A percentile compares a stretch with the other conserved stretches of the same genome.
Conservation (phyloP, 345 rosid species). For the Euphorbia lathyris region DNA sequence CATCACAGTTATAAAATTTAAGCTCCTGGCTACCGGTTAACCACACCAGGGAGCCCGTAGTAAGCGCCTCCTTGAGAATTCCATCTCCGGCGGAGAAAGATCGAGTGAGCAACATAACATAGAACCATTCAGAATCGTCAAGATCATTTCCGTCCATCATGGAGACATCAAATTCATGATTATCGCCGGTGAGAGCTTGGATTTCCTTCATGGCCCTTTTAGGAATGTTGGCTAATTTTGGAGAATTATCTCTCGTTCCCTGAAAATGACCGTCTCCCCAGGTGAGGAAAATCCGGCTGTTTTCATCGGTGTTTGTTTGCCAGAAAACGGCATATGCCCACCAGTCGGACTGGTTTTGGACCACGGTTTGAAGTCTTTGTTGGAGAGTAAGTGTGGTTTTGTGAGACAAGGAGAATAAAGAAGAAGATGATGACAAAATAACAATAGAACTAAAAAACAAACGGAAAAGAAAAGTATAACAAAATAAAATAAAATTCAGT, state of each 20-base stretch:
- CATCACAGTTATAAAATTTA: constrained; percentile 48
- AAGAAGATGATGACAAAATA: constrained; percentile 58
- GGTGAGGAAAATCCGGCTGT: constrained; percentile 40
- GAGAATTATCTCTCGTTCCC: constrained; percentile 32
- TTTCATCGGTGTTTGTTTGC: constrained; percentile 46
- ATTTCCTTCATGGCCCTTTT: constrained; percentile 34
- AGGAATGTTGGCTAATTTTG: constrained; percentile 9
- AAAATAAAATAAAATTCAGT: too few species aligned
- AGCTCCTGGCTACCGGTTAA: constrained; percentile 48
- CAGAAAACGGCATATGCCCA: constrained; percentile 72
- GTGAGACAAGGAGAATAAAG: constrained; percentile 38
- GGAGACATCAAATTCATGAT: constrained; percentile 34
- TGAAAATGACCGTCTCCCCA: constrained; percentile 76
- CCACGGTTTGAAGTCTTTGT: constrained; percentile 47
- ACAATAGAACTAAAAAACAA: too few species aligned
- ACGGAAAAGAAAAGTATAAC: too few species aligned
- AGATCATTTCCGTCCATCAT: constrained; percentile 34
- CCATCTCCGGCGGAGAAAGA: constrained; percentile 56
- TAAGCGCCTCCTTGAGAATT: constrained; percentile 42
- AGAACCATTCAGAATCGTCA: constrained; percentile 63
- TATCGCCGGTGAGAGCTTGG: constrained; percentile 31
- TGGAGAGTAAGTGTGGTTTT: constrained; percentile 38
- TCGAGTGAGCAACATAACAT: constrained; percentile 50
- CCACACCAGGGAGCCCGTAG: constrained; percentile 60
- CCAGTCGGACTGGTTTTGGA: constrained; percentile 47